phyloP scores from a whole-genome alignment of 805 yeast species.

The Candida stauntonica region DNA sequence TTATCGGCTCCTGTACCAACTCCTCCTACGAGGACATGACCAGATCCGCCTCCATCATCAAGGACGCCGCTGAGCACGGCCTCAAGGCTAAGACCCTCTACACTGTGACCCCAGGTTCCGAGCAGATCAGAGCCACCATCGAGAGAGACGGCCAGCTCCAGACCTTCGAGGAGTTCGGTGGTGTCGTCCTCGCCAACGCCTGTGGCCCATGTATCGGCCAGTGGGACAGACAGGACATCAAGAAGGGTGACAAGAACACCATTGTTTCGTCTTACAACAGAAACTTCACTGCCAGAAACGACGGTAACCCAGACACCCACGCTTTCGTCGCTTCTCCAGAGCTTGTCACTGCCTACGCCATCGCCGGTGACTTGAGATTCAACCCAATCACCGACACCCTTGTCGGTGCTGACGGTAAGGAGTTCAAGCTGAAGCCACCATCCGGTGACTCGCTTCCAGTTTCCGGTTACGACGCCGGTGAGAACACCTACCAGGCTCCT shows the following conservation, averaged over 20 bases:
- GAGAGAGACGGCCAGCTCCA: conserved; percentile 90
- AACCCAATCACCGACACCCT: conserved; percentile 92
- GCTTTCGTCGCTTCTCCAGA: conserved; percentile 98
- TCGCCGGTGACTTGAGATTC: conserved; percentile 94
- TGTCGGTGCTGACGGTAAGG: conserved; percentile 83
- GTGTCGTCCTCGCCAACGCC: conserved; percentile 90
- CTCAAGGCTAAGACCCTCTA: conserved; percentile 87
- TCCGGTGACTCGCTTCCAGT: conserved; percentile 86
- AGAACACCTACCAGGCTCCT: conserved; percentile 94
- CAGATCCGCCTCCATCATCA: conserved; percentile 85
- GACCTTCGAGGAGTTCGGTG: conserved; percentile 82
- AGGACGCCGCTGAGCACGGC: conserved; percentile 83
- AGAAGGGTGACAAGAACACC: conserved; percentile 68
- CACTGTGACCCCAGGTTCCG: conserved; percentile 97
- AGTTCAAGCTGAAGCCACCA: conserved; percentile 86
- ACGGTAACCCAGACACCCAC: conserved; percentile 96
- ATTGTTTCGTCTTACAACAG: conserved; percentile 97
- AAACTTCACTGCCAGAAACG: conserved; percentile 96
- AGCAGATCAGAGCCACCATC: conserved; percentile 94
- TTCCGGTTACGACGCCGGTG: conserved; percentile 89
- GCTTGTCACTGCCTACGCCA: conserved; percentile 90
- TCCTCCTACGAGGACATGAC: conserved; percentile 98
- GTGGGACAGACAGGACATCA: conserved; percentile 90
- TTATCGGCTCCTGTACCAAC: conserved; percentile 98
- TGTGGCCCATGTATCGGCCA: conserved; percentile 99